Base-by-base conservation (phyloP, 1,284 basidiomycete genomes). In the Coriolopsis trogii region DNA sequence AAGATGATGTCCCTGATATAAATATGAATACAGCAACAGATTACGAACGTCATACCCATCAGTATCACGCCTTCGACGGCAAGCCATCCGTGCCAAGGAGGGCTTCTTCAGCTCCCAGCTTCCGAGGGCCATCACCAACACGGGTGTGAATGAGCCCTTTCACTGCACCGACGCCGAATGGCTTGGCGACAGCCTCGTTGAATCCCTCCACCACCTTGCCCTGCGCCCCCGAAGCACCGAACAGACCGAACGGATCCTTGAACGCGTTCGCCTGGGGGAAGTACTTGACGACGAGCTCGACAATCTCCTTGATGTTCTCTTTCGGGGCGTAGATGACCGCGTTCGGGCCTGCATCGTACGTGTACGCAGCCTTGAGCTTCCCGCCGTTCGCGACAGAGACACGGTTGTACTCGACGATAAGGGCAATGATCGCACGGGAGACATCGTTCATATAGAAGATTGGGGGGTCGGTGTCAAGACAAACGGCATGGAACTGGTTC, bases 401-500 rank as follows among this genome's bases (percentile, higher is more conserved):
- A n/a, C 95, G 84, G 75, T 99, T 99, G 75, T 95, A 87, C 73
- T 98, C 97, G 51, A 93, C 89, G 57, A 99, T 80, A 61, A 96
- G 72, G 5, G 86, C 78, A 64, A 97, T 91, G 73, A 98, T 91
- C 24, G 90, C 73, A 25, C 89, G 82, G 58, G 87, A 91, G 61
- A 95, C 92, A 71, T 99, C 96, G 78, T 98, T 99, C 84, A 99
- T 89, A 79, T 99, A 99, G 72, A 99, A 98, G 73, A 99, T 99
- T 40, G 96, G 97, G 1, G 96, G 97, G 41, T 89, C 82, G 0
- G 96, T 99, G 75, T 99, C 97, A 61, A 99, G 87, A 55, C 91
- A 93, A 62, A 97, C 93, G 21, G 96, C 95, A 70, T 99, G 96
- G 84, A 99, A 99, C 74, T 93, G 90, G 76, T 98, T 99, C 55